phyloP scores from a whole-genome alignment of 2,329 filamentous ascomycete species.

The Colletotrichum lini region DNA sequence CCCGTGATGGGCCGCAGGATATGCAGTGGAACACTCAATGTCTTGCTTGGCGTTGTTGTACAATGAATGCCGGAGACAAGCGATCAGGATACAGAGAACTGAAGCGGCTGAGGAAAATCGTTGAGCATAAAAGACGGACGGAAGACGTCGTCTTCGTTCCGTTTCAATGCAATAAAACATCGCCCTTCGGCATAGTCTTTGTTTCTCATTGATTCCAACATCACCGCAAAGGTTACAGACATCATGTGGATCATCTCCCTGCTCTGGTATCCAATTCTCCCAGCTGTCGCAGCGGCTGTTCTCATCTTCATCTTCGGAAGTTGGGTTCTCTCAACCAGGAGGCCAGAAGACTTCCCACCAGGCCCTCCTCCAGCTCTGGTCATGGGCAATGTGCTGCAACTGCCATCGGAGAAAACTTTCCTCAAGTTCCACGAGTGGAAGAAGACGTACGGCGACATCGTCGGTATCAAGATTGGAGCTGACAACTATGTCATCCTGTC shows the following conservation, averaged over 20 bases:
- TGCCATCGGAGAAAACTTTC: constrained; percentile 47
- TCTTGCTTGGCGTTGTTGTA: too few relatives aligned
- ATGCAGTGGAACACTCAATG: too few relatives aligned
- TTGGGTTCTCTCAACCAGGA: constrained; percentile 20
- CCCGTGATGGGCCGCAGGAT: not conserved
- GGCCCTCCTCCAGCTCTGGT: constrained; percentile 45
- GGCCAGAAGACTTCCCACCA: constrained; percentile 43
- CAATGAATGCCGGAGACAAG: too few relatives aligned
- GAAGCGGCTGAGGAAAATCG: accelerated
- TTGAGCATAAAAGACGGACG: too few relatives aligned
- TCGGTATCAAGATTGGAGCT: constrained; percentile 50
- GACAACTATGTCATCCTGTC: constrained; percentile 53
- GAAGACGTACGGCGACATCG: constrained; percentile 52
- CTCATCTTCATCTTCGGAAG: not conserved
- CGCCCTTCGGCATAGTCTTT: not conserved
- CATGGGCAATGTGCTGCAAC: constrained; percentile 48
- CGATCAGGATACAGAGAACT: too few relatives aligned
- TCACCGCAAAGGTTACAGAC: not conserved
- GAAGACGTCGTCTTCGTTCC: too few relatives aligned
- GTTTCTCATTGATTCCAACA: not conserved
- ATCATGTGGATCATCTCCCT: constrained; percentile 9
- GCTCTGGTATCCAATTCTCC: not conserved
- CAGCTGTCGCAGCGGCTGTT: not conserved
- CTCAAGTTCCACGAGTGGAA: constrained; percentile 52
- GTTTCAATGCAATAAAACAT: too few relatives aligned